These are phyloP conservation scores for Phytophthora citricola DNA, from an alignment of 352 stramenopile species.

Conservation along the genomic window DNA sequence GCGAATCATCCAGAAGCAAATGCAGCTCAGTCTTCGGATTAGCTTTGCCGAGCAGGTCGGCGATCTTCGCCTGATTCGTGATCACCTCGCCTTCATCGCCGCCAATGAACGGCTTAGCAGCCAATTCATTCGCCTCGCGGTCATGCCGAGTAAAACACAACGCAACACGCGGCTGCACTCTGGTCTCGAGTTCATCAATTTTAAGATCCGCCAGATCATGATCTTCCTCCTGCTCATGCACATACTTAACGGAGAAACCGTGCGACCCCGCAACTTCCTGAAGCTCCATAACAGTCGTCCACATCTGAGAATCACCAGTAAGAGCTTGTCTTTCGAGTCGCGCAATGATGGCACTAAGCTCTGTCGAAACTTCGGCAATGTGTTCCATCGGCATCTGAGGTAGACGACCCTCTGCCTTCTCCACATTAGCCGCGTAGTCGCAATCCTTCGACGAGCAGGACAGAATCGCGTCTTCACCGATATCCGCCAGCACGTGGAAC, in stretches of 20 bases:
- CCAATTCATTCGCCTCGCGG: constrained; percentile 71
- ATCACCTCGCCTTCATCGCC: constrained; percentile 62
- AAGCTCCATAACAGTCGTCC: constrained; percentile 42
- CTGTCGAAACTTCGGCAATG: constrained; percentile 11
- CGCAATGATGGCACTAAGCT: constrained; percentile 30
- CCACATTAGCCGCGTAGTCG: constrained; percentile 88
- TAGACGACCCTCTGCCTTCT: constrained; percentile 73
- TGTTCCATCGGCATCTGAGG: constrained; percentile 7
- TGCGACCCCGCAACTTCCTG: constrained; percentile 27
- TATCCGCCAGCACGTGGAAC: constrained; percentile 85
- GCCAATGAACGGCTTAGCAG: constrained; percentile 74
- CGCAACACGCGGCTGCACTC: constrained; percentile 27
- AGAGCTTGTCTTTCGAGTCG: constrained; percentile 26
- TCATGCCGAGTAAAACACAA: constrained; percentile 70
- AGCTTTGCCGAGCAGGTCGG: constrained; percentile 27
- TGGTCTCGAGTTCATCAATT: constrained; percentile 3
- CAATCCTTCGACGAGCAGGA: constrained; percentile 62
- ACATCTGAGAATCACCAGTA: constrained; percentile 25
- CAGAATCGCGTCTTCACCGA: constrained; percentile 87
- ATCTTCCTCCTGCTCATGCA: constrained; percentile 40
- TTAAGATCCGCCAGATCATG: constrained; percentile 16
- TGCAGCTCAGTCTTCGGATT: constrained; percentile 33
- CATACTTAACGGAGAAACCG: constrained; percentile 42
- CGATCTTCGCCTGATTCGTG: constrained; percentile 28
- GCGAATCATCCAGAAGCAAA: constrained; percentile 78